Evolutionary conservation across 371 early-diverging fungal species (phyloP).

Genomic region (Rhizopus delemar): DNA sequence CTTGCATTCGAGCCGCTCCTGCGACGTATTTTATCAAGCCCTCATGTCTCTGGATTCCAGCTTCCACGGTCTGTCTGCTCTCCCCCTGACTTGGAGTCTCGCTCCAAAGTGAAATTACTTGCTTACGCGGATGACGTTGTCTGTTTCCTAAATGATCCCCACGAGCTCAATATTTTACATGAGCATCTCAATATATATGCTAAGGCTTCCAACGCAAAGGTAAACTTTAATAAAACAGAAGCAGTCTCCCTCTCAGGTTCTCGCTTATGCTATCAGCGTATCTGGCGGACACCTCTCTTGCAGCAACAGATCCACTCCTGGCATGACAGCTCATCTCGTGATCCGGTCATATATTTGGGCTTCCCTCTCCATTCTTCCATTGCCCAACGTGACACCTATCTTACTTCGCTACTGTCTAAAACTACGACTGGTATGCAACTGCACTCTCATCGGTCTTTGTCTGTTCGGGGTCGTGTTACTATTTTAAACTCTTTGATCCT

Average conservation of each 20-base stretch:
- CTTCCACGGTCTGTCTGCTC: neutral
- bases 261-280: neutral
- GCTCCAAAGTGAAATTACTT: conserved; percentile 13
- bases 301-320: conserved; percentile 5
- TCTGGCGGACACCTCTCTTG: neutral
- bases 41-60: neutral
- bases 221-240: conserved; percentile 26
- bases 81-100: neutral
- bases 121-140: conserved; percentile 26
- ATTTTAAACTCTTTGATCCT: conserved; percentile 27
- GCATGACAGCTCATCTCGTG: conserved; percentile 14
- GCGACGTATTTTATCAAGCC: conserved; percentile 5
- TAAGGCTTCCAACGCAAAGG: conserved; percentile 19
- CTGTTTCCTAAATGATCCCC: conserved; percentile 12
- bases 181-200: conserved; percentile 13
- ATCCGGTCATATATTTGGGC: conserved; percentile 18
- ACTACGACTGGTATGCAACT: conserved; percentile 6
- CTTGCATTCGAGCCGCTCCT: conserved; percentile 35
- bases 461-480: conserved; percentile 24
- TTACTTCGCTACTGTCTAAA: conserved; percentile 9
- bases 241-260: conserved; percentile 23
- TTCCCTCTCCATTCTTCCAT: conserved; percentile 19
- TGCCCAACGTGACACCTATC: conserved; percentile 15
- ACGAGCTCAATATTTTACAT: conserved; percentile 9
- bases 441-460: conserved; percentile 12